Evolutionary conservation across 2,329 filamentous ascomycete genomes (phyloP).

Genomic region (Didymosphaeria variabile): DNA sequence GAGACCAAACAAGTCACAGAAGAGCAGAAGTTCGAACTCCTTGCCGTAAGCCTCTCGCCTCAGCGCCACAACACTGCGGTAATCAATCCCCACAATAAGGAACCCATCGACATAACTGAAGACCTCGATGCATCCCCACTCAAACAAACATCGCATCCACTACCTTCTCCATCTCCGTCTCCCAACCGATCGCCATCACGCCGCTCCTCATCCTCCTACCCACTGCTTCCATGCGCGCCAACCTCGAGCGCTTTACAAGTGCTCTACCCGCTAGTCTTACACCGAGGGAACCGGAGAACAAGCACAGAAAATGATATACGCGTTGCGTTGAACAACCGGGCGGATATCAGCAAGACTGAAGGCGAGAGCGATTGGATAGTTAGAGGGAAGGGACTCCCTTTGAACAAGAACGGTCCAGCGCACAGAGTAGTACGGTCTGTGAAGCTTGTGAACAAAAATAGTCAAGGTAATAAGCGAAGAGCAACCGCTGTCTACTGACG

Average conservation of each 20-base stretch:
- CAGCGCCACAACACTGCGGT: background rate
- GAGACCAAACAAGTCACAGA: conserved; percentile 85
- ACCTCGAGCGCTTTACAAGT: conserved; percentile 27
- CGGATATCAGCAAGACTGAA: background rate
- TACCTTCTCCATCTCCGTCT: conserved; percentile 24
- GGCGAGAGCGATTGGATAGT: background rate
- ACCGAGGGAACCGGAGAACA: background rate
- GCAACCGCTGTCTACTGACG: too few relatives aligned
- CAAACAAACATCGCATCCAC: conserved; percentile 17
- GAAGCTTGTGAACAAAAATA: background rate
- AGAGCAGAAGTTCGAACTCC: conserved; percentile 88
- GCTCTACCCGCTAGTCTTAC: background rate
- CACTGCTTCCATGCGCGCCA: conserved; percentile 29
- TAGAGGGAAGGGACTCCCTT: background rate
- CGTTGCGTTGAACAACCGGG: background rate
- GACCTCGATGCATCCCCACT: conserved; percentile 23
- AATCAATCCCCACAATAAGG: conserved; percentile 43
- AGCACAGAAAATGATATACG: background rate
- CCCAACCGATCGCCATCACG: conserved; percentile 24
- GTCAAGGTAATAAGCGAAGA: too few relatives aligned
- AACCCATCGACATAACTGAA: conserved; percentile 36
- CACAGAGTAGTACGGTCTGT: too few relatives aligned
- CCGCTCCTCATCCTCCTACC: conserved; percentile 31
- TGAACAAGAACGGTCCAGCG: background rate
- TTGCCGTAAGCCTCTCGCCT: conserved; percentile 66